Evolutionary conservation across 495 filamentous ascomycete genomes (phyloP).

Genomic region (Lineolata rhizophorae): DNA sequence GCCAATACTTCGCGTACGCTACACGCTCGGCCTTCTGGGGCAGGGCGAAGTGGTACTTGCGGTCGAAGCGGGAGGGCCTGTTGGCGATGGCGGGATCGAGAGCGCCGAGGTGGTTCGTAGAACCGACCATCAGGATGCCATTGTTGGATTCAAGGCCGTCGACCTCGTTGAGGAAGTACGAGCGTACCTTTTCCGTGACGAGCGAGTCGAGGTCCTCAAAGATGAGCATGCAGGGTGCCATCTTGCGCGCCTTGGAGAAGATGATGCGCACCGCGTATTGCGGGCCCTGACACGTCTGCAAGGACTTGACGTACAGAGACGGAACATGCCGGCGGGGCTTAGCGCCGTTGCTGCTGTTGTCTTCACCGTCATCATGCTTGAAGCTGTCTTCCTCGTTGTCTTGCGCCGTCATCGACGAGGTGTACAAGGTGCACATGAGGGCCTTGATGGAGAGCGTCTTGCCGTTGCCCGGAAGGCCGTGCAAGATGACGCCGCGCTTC

Average conservation of each 20-base stretch:
- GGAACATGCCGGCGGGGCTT: too few species aligned
- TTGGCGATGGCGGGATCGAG: conserved; percentile 17
- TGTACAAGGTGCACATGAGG: conserved; percentile 34
- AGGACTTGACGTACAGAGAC: conserved; percentile 32
- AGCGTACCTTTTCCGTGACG: conserved; percentile 27
- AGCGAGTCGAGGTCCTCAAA: conserved; percentile 48
- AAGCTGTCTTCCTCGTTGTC: too few species aligned
- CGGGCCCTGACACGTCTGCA: conserved; percentile 6
- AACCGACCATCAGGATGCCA: conserved; percentile 19
- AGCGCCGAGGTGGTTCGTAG: conserved; percentile 17
- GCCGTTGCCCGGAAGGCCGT: conserved; percentile 33
- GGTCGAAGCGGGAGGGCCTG: conserved; percentile 17
- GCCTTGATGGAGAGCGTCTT: conserved; percentile 53
- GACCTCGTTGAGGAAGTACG: conserved; percentile 50
- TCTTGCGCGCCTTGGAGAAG: conserved; percentile 13
- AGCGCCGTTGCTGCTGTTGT: too few species aligned
- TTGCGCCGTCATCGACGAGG: too few species aligned
- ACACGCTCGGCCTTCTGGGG: conserved; percentile 12
- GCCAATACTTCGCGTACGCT: conserved; percentile 17
- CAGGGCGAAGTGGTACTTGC: conserved; percentile 17
- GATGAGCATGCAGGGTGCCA: conserved; percentile 26
- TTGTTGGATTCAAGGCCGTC: conserved; percentile 36
- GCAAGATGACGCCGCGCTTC: conserved; percentile 24
- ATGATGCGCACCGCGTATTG: conserved; percentile 13
- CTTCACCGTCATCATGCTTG: conserved; percentile 12